Conservation (phyloP, 306 rosid species). For the Trifolium subterraneum region DNA sequence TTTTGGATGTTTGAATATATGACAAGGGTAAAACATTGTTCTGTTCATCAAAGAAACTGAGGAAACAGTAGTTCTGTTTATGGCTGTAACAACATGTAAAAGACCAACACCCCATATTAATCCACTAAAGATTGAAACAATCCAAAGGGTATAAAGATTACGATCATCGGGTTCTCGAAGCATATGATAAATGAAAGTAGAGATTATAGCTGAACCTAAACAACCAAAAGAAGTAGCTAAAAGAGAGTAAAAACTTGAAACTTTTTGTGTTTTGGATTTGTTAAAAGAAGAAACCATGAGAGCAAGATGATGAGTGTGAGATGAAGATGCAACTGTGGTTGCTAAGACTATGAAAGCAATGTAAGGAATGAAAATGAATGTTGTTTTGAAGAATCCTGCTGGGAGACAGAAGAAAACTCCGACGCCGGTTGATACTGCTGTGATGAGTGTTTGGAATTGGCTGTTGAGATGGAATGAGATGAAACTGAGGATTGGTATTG, state of each 20-base stretch:
- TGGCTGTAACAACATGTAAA: constrained; percentile 54
- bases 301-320: constrained; percentile 76
- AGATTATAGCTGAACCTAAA: constrained; percentile 56
- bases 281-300: constrained; percentile 55
- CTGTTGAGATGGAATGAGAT: constrained; percentile 64
- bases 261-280: constrained; percentile 34
- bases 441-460: constrained; percentile 48
- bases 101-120: constrained; percentile 69
- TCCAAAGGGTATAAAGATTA: constrained; percentile 61
- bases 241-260: constrained; percentile 59
- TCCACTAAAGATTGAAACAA: constrained; percentile 82
- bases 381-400: constrained; percentile 62
- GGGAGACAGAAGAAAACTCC: constrained; percentile 84
- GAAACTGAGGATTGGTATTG: constrained; percentile 60
- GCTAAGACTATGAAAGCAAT: constrained; percentile 59
- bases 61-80: constrained; percentile 36
- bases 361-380: constrained; percentile 68
- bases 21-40: constrained; percentile 44
- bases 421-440: constrained; percentile 52
- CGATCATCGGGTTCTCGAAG: constrained; percentile 50
- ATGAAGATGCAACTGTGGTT: constrained; percentile 51
- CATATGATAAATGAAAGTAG: constrained; percentile 75
- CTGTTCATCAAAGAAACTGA: constrained; percentile 5
- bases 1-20: constrained; percentile 59
- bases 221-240: constrained; percentile 55